Base-by-base conservation (phyloP, 805 yeast species). In the Candida sithepensis region DNA sequence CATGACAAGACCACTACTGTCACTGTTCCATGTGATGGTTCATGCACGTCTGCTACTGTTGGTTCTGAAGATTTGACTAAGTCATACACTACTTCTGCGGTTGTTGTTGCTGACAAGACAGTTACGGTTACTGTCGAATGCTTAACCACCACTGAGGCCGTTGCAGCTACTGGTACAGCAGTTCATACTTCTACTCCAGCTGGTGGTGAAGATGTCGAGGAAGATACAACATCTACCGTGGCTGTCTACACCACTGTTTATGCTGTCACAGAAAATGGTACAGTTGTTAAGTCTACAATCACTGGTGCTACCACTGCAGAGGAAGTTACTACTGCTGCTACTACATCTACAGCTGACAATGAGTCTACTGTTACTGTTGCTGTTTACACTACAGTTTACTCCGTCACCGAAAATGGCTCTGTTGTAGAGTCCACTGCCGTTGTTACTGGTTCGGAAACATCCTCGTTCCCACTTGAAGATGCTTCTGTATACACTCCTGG, bases 21-120 rank as follows among this genome's bases (percentile, higher is more conserved):
- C 20, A 54, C 58, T 21, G 55, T 52, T 37, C 36, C 56, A 19
- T 52, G 55, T 42, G 32, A 51, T 33, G 53, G 52, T n/a, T 21
- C 41, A 12, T 54, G 58, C 37, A 22, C 43, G 3, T 9, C 46
- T 1, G 38, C 49, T 18, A 43, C 47, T n/a, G 46, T 48, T 19
- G 41, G 32, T 19, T n/a, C 48, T 12, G 18, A 37, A 10, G 55
- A 45, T 28, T 41, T 52, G 36, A 32, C 53, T 6, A 46, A 42
- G 9, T 26, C 42, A 18, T 53, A 53, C 47, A 48, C 54, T 18
- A 46, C 54, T 2, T 28, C 50, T 13, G 40, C 16, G 19, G 28
- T 43, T 14, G 44, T 53, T 33, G 23, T 39, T 21, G 20, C 40
- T 30, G 54, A 48, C 19, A 22, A n/a, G 9, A 47, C 53, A 4